Evolutionary conservation across 2,329 filamentous ascomycete genomes (phyloP).

Genomic region (Fusarium phyllophilum): DNA sequence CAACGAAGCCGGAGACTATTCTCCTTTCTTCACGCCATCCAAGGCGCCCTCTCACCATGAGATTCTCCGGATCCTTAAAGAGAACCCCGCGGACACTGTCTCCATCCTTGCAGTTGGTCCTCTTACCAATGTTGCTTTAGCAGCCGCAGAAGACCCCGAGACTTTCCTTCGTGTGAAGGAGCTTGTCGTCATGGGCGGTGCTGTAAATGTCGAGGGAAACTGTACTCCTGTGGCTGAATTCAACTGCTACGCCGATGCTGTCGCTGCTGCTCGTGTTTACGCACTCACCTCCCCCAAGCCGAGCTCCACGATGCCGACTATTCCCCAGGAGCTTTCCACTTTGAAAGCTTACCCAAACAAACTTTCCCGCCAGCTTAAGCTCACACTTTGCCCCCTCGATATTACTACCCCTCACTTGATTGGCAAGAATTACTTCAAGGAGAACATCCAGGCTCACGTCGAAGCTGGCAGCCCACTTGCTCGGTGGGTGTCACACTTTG

Average conservation of each 20-base stretch:
- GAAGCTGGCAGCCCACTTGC: conserved; percentile 76
- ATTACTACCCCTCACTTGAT: conserved; percentile 79
- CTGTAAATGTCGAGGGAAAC: conserved; percentile 83
- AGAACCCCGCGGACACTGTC: conserved; percentile 84
- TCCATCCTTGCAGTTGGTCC: conserved; percentile 92
- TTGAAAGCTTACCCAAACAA: conserved; percentile 71
- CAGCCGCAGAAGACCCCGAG: conserved; percentile 87
- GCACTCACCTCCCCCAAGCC: conserved; percentile 80
- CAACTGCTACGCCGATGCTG: conserved; percentile 90
- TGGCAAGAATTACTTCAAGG: conserved; percentile 67
- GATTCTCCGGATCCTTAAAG: conserved; percentile 85
- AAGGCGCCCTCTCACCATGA: conserved; percentile 80
- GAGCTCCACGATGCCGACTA: conserved; percentile 80
- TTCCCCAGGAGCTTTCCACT: conserved; percentile 60
- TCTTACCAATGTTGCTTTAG: conserved; percentile 91
- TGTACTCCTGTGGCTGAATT: conserved; percentile 89
- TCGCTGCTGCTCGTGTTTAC: conserved; percentile 80
- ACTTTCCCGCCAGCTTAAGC: conserved; percentile 70
- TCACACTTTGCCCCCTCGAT: conserved; percentile 80
- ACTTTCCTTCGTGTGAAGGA: conserved; percentile 91
- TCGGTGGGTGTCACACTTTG: conserved; percentile 77
- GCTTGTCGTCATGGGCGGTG: conserved; percentile 94
- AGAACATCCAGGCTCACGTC: conserved; percentile 64
- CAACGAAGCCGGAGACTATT: conserved; percentile 56
- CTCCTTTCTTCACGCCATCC: conserved; percentile 79